Evolutionary conservation across 2,329 filamentous ascomycete genomes (phyloP).

Genomic region (Colletotrichum musicola): DNA sequence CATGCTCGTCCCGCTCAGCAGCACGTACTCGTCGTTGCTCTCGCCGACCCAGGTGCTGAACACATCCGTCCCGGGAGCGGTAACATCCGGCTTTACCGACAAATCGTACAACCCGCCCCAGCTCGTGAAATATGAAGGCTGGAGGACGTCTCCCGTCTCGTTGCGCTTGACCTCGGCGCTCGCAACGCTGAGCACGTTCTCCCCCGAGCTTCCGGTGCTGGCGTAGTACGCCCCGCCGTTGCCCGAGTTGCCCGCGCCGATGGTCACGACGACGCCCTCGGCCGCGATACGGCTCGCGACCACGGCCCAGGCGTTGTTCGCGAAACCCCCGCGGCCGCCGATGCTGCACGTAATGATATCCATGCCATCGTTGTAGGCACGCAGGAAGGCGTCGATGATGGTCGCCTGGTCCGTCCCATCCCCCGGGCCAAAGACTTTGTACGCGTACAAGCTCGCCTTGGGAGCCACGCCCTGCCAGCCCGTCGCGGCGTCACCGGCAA

Average conservation of each 20-base stretch:
- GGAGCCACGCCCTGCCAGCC: slow-evolving; percentile 44
- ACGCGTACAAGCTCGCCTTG: slow-evolving; percentile 41
- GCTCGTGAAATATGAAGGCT: slow-evolving; percentile 53
- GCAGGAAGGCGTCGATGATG: slow-evolving; percentile 42
- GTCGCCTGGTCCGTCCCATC: slow-evolving; percentile 35
- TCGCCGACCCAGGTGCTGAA: slow-evolving; percentile 52
- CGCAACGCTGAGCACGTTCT: slow-evolving; percentile 54
- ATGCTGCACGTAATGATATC: slow-evolving; percentile 47
- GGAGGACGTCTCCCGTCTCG: not conserved
- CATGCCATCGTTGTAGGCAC: slow-evolving; percentile 46
- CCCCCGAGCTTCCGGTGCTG: slow-evolving; percentile 53
- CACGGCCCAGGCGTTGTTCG: slow-evolving; percentile 52
- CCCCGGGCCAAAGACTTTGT: slow-evolving; percentile 43
- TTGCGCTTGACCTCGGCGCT: slow-evolving; percentile 47
- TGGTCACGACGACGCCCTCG: slow-evolving; percentile 55
- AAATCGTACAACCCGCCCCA: slow-evolving; percentile 51
- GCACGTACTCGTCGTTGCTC: slow-evolving; percentile 47
- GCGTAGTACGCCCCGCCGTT: slow-evolving; percentile 54
- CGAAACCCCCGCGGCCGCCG: slow-evolving; percentile 44
- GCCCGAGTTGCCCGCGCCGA: slow-evolving; percentile 57
- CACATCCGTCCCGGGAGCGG: slow-evolving; percentile 55
- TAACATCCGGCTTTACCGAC: slow-evolving; percentile 57
- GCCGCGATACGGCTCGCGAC: slow-evolving; percentile 56
- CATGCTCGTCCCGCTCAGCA: slow-evolving; percentile 64
- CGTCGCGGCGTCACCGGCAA: slow-evolving; percentile 43